Conservation (phyloP, 2,329 filamentous ascomycete species). For the Pezicula radicicola region DNA sequence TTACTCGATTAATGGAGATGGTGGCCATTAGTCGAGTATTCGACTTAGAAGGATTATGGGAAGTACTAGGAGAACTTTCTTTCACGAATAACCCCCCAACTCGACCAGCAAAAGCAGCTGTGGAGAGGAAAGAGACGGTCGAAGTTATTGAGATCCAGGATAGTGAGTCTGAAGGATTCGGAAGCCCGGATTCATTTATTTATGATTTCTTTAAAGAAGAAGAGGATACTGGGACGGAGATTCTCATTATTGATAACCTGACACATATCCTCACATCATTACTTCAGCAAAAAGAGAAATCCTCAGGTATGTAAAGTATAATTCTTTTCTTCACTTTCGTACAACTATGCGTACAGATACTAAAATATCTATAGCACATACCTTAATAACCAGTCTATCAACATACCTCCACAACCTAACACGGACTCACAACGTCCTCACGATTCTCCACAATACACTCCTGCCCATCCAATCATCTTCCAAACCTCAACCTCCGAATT, state of each 20-base stretch:
- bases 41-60: slow-evolving; percentile 54
- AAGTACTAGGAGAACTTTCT: slow-evolving; percentile 50
- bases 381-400: slow-evolving; percentile 44
- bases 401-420: slow-evolving; percentile 43
- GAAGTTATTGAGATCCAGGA: slow-evolving; percentile 30
- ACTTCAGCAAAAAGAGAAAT: slow-evolving; percentile 41
- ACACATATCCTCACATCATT: slow-evolving; percentile 47
- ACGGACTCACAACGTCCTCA: slow-evolving; percentile 40
- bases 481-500: not conserved
- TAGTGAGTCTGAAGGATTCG: slow-evolving; percentile 38
- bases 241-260: slow-evolving; percentile 55
- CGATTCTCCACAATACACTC: slow-evolving; percentile 53
- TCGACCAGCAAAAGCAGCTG: not conserved
- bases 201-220: not conserved
- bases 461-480: slow-evolving; percentile 21
- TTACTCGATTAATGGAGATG: slow-evolving; percentile 37
- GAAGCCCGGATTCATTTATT: not conserved
- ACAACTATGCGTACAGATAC: no score
- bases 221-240: slow-evolving; percentile 25
- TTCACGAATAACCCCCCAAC: no score
- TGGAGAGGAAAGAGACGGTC: not conserved
- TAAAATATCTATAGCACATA: slow-evolving; percentile 37
- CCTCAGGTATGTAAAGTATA: slow-evolving; percentile 34
- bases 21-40: slow-evolving; percentile 56
- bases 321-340: no score